Percentiles rank a stretch among this genome's conserved stretches.
Conservation (phyloP, 805 yeast species). For the Millerago galiae region DNA sequence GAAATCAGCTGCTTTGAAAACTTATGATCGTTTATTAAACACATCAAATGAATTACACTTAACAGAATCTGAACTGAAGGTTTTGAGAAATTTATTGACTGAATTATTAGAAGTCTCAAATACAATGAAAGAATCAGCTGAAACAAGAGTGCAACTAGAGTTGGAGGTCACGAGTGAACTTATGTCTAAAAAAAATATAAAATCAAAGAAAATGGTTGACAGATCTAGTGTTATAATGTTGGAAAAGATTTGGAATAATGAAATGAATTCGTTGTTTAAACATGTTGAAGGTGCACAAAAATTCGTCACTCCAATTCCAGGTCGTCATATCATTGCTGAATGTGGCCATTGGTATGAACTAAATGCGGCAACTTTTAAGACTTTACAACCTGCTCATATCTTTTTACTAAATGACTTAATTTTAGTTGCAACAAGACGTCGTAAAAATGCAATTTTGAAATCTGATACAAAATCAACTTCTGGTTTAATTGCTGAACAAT, state of each 20-base stretch:
- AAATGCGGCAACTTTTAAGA: slow-evolving; percentile 79
- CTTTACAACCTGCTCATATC: slow-evolving; percentile 67
- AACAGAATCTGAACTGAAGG: slow-evolving; percentile 61
- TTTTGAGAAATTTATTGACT: slow-evolving; percentile 51
- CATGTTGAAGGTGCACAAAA: slow-evolving; percentile 92
- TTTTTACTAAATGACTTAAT: slow-evolving; percentile 74
- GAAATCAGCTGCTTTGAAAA: slow-evolving; percentile 51
- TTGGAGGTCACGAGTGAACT: slow-evolving; percentile 20
- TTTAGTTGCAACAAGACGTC: slow-evolving; percentile 62
- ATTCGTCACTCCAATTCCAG: slow-evolving; percentile 64
- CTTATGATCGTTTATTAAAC: slow-evolving; percentile 53
- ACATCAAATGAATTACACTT: slow-evolving; percentile 53
- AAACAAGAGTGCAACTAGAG: slow-evolving; percentile 45
- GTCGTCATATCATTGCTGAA: slow-evolving; percentile 74
- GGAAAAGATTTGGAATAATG: slow-evolving; percentile 77
- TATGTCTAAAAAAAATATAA: slow-evolving; percentile 8
- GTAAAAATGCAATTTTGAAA: slow-evolving; percentile 23
- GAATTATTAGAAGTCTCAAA: slow-evolving; percentile 55
- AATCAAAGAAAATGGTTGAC: slow-evolving; percentile 31
- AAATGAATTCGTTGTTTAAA: slow-evolving; percentile 60
- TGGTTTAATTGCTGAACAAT: slow-evolving; percentile 58
- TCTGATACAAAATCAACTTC: slow-evolving; percentile 24
- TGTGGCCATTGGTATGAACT: slow-evolving; percentile 83
- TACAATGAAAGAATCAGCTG: slow-evolving; percentile 57
- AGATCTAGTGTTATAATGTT: slow-evolving; percentile 65